Conservation (phyloP, 768 basidiomycete species). For the Grammothele lineata region DNA sequence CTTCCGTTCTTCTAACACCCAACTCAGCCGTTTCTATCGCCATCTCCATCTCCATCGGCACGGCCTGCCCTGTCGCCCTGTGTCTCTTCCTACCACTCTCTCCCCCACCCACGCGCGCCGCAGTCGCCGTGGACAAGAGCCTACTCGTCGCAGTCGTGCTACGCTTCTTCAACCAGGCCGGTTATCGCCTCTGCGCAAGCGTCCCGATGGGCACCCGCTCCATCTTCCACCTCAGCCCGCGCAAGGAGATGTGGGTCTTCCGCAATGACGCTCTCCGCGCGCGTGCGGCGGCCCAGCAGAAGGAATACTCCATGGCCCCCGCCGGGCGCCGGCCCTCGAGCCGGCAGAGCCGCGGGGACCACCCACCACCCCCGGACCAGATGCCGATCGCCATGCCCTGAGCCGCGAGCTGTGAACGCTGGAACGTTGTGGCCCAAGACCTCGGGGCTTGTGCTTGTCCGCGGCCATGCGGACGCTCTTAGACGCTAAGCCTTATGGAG, state of each 20-base stretch:
- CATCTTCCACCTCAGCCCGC: conserved; percentile 34
- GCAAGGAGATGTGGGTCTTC: conserved; percentile 66
- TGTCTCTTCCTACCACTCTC: neutral
- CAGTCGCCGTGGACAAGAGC: conserved; percentile 43
- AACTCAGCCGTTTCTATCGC: neutral
- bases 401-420: too few species aligned
- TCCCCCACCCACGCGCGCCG: conserved; percentile 19
- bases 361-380: neutral
- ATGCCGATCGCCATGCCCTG: too few species aligned
- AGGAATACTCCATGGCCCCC: neutral
- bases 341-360: conserved; percentile 10
- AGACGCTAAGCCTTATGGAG: too few species aligned
- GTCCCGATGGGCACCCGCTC: conserved; percentile 50
- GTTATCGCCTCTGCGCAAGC: conserved; percentile 63
- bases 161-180: conserved; percentile 50
- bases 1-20: neutral
- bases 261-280: conserved; percentile 30
- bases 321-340: conserved; percentile 8
- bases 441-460: too few species aligned
- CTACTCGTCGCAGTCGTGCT: conserved; percentile 61
- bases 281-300: neutral
- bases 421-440: too few species aligned
- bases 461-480: too few species aligned
- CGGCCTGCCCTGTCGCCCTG: too few species aligned
- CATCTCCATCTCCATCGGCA: neutral